A percentile compares a stretch with the other conserved stretches of the same genome.
Evolutionary conservation across 352 stramenopile genomes (phyloP).

Genomic region (Phytopythium ostracodes): DNA sequence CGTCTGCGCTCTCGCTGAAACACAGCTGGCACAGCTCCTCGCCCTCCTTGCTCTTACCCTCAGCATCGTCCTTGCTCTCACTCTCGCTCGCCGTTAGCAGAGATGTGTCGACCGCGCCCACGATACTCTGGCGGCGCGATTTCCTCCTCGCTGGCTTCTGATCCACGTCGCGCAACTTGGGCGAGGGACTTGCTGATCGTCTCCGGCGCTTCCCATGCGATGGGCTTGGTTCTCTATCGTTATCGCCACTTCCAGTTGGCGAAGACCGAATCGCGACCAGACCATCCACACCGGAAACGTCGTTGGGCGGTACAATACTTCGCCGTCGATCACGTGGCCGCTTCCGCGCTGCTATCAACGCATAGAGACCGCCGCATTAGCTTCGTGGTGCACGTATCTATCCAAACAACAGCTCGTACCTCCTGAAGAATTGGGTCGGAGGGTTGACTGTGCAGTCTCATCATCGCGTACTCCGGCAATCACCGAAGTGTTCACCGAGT

Average conservation of each 20-base stretch:
- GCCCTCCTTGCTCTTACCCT: not conserved
- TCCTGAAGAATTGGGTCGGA: not conserved
- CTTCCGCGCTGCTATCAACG: slow-evolving; percentile 16
- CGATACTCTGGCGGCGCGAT: slow-evolving; percentile 37
- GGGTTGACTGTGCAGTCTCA: not conserved
- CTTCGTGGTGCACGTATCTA: not conserved
- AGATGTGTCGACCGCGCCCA: slow-evolving; percentile 11
- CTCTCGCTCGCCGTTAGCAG: not conserved
- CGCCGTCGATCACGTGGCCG: slow-evolving; percentile 20
- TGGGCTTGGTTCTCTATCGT: not conserved
- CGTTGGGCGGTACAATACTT: slow-evolving; percentile 18
- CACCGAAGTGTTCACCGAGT: not conserved
- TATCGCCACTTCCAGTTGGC: not conserved
- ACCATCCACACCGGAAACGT: not conserved
- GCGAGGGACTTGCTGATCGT: not conserved
- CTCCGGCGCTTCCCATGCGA: not conserved
- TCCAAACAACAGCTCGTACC: not conserved
- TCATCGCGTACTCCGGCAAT: not conserved
- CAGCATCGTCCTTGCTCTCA: not conserved
- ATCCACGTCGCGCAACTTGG: not conserved
- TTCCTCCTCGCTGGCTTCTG: slow-evolving; percentile 10
- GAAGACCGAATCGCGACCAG: not conserved
- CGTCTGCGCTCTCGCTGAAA: slow-evolving; percentile 31
- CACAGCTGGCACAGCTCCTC: slow-evolving; percentile 41
- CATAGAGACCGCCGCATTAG: not conserved